phyloP scores from a whole-genome alignment of 805 yeast genomes.

The Cyberlindnera meyerae region DNA sequence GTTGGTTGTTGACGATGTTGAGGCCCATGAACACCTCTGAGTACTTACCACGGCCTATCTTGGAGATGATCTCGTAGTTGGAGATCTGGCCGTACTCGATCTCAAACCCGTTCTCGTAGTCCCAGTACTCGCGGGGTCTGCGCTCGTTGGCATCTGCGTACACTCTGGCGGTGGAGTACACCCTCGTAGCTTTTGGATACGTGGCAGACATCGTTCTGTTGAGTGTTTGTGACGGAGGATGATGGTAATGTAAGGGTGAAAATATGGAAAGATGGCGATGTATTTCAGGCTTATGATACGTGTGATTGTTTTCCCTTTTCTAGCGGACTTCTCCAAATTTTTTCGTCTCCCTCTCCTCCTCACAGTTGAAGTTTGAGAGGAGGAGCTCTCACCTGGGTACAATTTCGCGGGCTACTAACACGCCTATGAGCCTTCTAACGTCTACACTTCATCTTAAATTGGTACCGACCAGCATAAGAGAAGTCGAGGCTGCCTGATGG shows the following conservation, averaged over 20 bases:
- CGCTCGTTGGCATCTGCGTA: slow-evolving; percentile 69
- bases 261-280: too few species aligned
- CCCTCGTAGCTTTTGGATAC: slow-evolving; percentile 26
- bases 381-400: too few species aligned
- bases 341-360: too few species aligned
- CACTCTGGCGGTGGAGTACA: slow-evolving; percentile 51
- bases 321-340: too few species aligned
- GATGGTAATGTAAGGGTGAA: not conserved
- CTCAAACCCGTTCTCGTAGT: slow-evolving; percentile 59
- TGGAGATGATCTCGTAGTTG: slow-evolving; percentile 71
- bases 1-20: slow-evolving; percentile 54
- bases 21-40: slow-evolving; percentile 92
- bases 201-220: slow-evolving; percentile 12
- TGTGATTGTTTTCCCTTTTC: too few species aligned
- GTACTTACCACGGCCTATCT: slow-evolving; percentile 91
- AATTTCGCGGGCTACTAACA: too few species aligned
- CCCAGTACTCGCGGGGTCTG: slow-evolving; percentile 77
- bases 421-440: too few species aligned
- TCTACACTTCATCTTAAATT: too few species aligned
- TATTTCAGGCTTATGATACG: too few species aligned
- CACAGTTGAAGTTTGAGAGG: too few species aligned
- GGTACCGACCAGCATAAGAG: too few species aligned
- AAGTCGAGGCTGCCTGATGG: too few species aligned
- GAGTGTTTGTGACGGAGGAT: not conserved
- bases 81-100: slow-evolving; percentile 58